Evolutionary conservation across 768 basidiomycete genomes (phyloP).

Genomic region (Heimioporus sp.): DNA sequence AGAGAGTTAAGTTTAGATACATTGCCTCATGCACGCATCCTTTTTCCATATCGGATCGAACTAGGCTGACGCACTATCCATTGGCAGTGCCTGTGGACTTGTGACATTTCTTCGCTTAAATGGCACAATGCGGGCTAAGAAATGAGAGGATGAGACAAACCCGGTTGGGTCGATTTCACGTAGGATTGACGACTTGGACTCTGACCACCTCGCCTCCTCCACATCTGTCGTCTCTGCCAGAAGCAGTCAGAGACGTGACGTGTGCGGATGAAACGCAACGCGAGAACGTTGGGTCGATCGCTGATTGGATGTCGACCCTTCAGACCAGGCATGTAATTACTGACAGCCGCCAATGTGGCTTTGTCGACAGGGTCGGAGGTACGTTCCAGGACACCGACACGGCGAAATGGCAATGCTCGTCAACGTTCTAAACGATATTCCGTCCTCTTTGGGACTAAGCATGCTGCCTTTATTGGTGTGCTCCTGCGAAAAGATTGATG

Average conservation of each 20-base stretch:
- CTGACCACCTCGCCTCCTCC: background rate
- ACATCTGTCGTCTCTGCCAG: background rate
- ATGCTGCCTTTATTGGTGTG: background rate
- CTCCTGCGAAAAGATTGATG: slow-evolving; percentile 9
- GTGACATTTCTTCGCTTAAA: background rate
- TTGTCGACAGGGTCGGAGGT: background rate
- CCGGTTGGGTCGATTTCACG: background rate
- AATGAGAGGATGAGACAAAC: too few relatives aligned
- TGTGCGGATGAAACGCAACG: background rate
- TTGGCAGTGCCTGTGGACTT: background rate
- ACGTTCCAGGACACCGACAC: background rate
- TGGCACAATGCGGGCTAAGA: background rate
- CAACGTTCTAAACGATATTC: too few relatives aligned
- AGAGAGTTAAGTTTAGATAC: background rate
- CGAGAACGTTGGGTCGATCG: background rate
- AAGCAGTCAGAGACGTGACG: background rate
- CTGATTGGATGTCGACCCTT: background rate
- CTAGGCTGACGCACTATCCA: background rate
- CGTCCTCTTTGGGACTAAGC: too few relatives aligned
- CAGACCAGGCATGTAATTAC: background rate
- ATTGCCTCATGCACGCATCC: background rate
- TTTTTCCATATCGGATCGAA: background rate
- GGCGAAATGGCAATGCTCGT: too few relatives aligned
- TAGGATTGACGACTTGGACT: too few relatives aligned
- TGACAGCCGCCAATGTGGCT: background rate